These are phyloP conservation scores for Groenewaldozyma tartarivorans DNA, from an alignment of 805 yeast species.

Conservation along the genomic window DNA sequence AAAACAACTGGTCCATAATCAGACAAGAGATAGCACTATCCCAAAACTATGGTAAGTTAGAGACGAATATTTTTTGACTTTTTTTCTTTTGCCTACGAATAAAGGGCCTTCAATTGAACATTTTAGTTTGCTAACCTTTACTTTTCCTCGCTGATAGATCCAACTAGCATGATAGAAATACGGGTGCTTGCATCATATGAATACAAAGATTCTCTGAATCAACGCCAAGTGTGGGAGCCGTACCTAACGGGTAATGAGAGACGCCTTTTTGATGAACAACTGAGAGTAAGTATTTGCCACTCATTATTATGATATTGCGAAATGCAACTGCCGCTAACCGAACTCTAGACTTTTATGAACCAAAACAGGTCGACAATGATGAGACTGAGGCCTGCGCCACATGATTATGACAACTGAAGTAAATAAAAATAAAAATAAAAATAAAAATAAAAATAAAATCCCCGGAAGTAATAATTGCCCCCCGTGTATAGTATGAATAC, in stretches of 20 bases:
- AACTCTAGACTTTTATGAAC: constrained; percentile 15
- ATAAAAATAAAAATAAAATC: too few relatives aligned
- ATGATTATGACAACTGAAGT: too few relatives aligned
- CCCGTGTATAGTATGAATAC: too few relatives aligned
- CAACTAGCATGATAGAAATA: constrained; percentile 8
- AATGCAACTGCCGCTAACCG: constrained; percentile 1
- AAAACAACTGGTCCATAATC: constrained; percentile 13
- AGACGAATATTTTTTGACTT: background rate
- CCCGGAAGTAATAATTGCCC: too few relatives aligned
- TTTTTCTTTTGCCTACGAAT: constrained; percentile 2
- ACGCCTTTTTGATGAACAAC: constrained; percentile 21
- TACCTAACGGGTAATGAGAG: constrained; percentile 22
- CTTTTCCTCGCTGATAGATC: constrained; percentile 2
- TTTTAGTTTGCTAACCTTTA: background rate
- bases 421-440: too few relatives aligned
- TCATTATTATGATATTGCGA: background rate
- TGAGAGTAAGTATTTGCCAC: constrained; percentile 15
- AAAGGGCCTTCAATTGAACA: constrained; percentile 1
- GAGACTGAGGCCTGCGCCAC: constrained; percentile 27
- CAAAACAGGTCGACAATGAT: constrained; percentile 17
- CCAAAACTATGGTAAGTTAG: background rate
- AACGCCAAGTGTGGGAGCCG: constrained; percentile 23
- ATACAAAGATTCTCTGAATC: constrained; percentile 23
- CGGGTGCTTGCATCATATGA: constrained; percentile 21
- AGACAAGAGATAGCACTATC: constrained; percentile 11